These are phyloP conservation scores for Teratosphaeria nubilosa DNA, from an alignment of 2,329 filamentous ascomycete species.

Conservation along the genomic window DNA sequence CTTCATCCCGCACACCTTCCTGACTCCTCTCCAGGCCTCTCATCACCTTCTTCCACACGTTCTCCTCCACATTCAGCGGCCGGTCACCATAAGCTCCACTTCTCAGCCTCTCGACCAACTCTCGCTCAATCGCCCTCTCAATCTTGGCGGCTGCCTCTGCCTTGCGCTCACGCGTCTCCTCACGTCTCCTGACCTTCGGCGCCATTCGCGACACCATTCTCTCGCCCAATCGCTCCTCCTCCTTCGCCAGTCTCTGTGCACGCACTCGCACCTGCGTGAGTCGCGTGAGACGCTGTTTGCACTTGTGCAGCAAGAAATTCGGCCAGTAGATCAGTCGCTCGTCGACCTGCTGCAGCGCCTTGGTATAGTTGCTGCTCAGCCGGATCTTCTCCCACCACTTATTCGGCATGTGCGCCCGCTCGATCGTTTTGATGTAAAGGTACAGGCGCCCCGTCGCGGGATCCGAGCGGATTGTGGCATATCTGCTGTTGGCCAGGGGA, in stretches of 20 bases:
- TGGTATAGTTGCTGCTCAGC: constrained; percentile 79
- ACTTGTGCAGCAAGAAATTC: constrained; percentile 86
- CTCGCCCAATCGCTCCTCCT: constrained; percentile 84
- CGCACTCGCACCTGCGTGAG: constrained; percentile 83
- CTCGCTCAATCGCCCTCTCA: constrained; percentile 88
- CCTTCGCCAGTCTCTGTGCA: constrained; percentile 66
- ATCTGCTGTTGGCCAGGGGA: constrained; percentile 80
- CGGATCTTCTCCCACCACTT: constrained; percentile 94
- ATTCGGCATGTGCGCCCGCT: constrained; percentile 75
- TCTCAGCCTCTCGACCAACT: constrained; percentile 80
- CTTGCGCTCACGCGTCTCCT: constrained; percentile 40
- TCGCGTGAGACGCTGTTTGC: constrained; percentile 89
- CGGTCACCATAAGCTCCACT: constrained; percentile 91
- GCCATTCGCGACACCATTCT: constrained; percentile 78
- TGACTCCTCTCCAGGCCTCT: constrained; percentile 80
- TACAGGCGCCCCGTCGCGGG: constrained; percentile 74
- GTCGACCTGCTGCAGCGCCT: constrained; percentile 81
- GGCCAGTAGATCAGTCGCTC: constrained; percentile 84
- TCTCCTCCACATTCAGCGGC: constrained; percentile 88
- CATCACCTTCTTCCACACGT: constrained; percentile 95
- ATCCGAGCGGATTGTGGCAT: constrained; percentile 82
- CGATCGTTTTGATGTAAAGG: constrained; percentile 92
- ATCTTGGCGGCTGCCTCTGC: constrained; percentile 65
- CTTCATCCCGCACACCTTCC: constrained; percentile 71
- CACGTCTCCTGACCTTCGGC: constrained; percentile 62